Percentiles rank a stretch among this genome's conserved stretches.
Evolutionary conservation across 2,329 filamentous ascomycete species (phyloP).

Genomic region (Colletotrichum sp.): DNA sequence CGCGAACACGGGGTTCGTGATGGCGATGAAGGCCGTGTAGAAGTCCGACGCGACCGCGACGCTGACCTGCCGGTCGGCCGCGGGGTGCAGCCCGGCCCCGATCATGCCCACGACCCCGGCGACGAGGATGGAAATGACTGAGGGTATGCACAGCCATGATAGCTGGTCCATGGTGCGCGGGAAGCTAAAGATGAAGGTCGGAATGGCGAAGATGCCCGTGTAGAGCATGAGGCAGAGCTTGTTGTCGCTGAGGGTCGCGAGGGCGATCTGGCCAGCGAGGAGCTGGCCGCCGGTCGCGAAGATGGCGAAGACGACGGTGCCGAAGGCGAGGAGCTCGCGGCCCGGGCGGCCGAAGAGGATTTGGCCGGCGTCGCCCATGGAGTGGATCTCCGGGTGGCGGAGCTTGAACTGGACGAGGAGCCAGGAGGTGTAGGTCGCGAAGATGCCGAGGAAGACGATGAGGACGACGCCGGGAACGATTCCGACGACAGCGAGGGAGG

Average conservation of each 20-base stretch:
- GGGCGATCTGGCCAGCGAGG: constrained; percentile 55
- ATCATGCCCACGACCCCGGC: constrained; percentile 57
- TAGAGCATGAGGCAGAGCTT: constrained; percentile 55
- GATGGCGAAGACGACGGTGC: constrained; percentile 57
- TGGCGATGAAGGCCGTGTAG: constrained; percentile 36
- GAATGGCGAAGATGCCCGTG: constrained; percentile 54
- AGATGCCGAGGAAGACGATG: constrained; percentile 40
- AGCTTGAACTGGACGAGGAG: constrained; percentile 55
- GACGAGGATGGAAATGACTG: constrained; percentile 50
- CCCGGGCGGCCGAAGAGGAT: constrained; percentile 58
- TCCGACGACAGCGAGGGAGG: constrained; percentile 53
- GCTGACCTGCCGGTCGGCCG: constrained; percentile 39
- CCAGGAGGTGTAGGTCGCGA: constrained; percentile 54
- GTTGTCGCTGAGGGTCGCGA: constrained; percentile 48
- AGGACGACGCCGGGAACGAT: constrained; percentile 51
- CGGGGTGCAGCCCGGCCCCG: constrained; percentile 49
- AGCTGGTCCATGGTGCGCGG: constrained; percentile 55
- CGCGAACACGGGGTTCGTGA: constrained; percentile 54
- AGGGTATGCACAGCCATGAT: constrained; percentile 49
- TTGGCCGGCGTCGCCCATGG: constrained; percentile 54
- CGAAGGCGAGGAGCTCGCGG: constrained; percentile 51
- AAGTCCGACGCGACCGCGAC: constrained; percentile 36
- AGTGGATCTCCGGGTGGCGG: constrained; percentile 53
- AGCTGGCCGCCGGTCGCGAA: constrained; percentile 56
- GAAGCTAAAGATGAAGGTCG: constrained; percentile 49